Conservation (phyloP, 2,329 filamentous ascomycete genomes). For the Arthrocladium fulminans region DNA sequence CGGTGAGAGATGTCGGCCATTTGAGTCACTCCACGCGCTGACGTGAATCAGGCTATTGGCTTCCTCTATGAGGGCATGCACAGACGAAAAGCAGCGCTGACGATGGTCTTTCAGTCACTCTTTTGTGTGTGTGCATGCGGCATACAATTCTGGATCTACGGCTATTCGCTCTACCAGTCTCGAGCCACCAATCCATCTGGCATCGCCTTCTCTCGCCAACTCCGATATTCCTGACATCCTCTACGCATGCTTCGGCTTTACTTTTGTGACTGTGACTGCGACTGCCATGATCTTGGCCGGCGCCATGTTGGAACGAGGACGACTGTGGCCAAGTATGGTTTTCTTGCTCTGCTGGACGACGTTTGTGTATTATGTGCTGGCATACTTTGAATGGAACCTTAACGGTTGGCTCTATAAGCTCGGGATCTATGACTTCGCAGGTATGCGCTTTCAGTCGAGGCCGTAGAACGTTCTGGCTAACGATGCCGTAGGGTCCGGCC, state of each 20-base stretch:
- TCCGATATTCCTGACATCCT: conserved; percentile 63
- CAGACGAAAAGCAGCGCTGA: conserved; percentile 78
- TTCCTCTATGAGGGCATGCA: conserved; percentile 93
- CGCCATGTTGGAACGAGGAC: conserved; percentile 75
- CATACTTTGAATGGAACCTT: conserved; percentile 91
- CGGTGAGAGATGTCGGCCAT: no score
- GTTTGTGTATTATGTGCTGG: conserved; percentile 82
- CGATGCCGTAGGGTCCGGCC: neutral
- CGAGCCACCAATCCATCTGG: conserved; percentile 67
- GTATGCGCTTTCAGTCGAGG: neutral
- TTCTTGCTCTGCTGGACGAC: conserved; percentile 94
- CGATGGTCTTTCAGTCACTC: conserved; percentile 76
- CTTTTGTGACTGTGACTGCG: conserved; percentile 70
- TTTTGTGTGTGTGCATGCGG: conserved; percentile 69
- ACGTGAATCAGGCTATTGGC: conserved; percentile 40
- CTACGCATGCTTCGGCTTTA: conserved; percentile 77
- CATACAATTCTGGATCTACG: conserved; percentile 97
- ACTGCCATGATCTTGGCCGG: conserved; percentile 62
- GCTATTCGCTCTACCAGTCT: conserved; percentile 74
- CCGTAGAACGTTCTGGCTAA: neutral
- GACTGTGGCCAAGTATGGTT: conserved; percentile 78
- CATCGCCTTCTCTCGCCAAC: conserved; percentile 64
- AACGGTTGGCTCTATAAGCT: conserved; percentile 70
- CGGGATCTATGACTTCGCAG: conserved; percentile 75
- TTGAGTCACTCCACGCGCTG: no score